Conservation (phyloP, 163 green algal species). For the Scenedesmus sp. region DNA sequence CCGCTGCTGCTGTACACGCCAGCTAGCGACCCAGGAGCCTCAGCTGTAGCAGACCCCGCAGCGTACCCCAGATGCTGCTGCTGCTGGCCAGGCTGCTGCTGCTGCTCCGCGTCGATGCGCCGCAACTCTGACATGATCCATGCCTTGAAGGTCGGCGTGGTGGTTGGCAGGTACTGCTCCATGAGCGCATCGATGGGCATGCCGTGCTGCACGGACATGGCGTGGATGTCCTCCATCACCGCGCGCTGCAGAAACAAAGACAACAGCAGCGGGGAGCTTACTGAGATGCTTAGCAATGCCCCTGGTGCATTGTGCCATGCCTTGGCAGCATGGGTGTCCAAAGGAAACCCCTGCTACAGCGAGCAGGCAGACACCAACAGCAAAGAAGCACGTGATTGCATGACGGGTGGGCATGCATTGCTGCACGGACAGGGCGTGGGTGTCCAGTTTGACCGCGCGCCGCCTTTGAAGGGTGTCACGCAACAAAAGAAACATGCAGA, state of each 20-base stretch:
- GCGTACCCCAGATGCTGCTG: neutral
- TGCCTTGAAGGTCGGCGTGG: constrained; percentile 31
- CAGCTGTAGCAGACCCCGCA: neutral
- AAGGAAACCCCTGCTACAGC: too few species aligned
- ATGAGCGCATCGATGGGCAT: constrained; percentile 46
- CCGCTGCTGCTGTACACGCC: neutral
- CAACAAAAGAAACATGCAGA: too few species aligned
- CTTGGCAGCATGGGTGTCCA: too few species aligned
- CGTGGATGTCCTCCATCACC: constrained; percentile 34
- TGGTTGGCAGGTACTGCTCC: constrained; percentile 29
- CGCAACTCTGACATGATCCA: constrained; percentile 23
- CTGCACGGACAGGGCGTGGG: too few species aligned
- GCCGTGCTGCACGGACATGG: constrained; percentile 30
- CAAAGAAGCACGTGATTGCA: too few species aligned
- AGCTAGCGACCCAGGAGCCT: neutral
- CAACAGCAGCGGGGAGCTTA: too few species aligned
- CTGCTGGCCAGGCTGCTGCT: constrained; percentile 20
- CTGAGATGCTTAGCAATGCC: too few species aligned
- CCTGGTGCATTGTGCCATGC: too few species aligned
- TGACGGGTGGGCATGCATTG: too few species aligned
- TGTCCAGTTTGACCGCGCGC: too few species aligned
- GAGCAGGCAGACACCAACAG: too few species aligned
- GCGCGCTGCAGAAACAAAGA: neutral
- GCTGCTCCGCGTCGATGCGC: constrained; percentile 15
- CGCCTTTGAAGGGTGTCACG: too few species aligned